These are phyloP conservation scores for Tetratostichococcus sp. DNA, from an alignment of 139 green algal genomes.

Conservation along the genomic window DNA sequence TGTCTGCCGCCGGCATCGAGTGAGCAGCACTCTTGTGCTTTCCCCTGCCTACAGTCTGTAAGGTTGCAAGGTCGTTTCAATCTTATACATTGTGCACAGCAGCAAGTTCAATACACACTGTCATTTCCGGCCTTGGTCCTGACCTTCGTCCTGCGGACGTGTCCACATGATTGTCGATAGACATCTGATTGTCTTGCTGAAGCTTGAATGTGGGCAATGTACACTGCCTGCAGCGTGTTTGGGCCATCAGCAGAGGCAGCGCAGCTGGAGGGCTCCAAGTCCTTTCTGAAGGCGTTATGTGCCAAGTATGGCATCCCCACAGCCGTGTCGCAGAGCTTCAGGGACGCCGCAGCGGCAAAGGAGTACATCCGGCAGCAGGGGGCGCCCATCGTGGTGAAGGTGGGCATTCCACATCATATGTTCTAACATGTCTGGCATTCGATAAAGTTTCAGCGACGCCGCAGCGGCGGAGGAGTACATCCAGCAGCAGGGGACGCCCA, in stretches of 20 bases:
- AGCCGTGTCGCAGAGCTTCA: constrained; percentile 81
- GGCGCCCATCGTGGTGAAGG: constrained; percentile 95
- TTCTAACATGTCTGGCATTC: too few species aligned
- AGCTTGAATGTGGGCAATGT: not conserved
- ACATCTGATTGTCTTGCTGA: too few species aligned
- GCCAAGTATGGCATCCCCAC: constrained; percentile 93
- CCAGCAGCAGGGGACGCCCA: too few species aligned
- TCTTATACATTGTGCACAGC: too few species aligned
- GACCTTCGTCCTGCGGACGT: not conserved
- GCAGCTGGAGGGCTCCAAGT: constrained; percentile 91
- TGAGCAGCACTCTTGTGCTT: not conserved
- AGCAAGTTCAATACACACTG: too few species aligned
- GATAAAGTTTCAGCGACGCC: too few species aligned
- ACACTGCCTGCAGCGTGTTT: constrained; percentile 54
- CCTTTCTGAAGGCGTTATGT: constrained; percentile 94
- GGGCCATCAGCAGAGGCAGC: constrained; percentile 79
- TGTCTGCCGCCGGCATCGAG: constrained; percentile 60
- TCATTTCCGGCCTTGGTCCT: not conserved
- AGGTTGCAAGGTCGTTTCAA: too few species aligned
- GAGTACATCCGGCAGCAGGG: constrained; percentile 67
- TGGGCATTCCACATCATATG: too few species aligned
- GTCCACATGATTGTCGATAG: not conserved
- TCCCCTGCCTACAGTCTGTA: too few species aligned
- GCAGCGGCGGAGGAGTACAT: too few species aligned
- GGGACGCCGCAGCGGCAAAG: constrained; percentile 58